A percentile compares a stretch with the other conserved stretches of the same genome.
Conservation (phyloP, 306 rosid species). For the Cercis canadensis region DNA sequence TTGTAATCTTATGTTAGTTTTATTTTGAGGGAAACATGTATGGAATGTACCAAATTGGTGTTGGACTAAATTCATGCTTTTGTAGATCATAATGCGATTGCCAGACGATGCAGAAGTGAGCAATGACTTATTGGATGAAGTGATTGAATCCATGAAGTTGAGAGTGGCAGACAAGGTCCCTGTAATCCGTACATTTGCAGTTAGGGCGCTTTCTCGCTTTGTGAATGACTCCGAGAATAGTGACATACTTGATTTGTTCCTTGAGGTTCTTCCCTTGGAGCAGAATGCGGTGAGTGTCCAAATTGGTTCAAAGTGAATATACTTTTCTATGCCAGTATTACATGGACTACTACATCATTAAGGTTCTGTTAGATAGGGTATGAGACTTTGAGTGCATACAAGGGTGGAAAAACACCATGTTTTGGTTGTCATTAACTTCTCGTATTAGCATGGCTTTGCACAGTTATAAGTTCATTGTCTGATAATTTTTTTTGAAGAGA, state of each 20-base stretch:
- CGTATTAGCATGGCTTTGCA: too few species aligned
- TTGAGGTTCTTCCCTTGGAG: conserved; percentile 74
- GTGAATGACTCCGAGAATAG: conserved; percentile 76
- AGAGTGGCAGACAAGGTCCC: conserved; percentile 79
- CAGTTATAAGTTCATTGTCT: too few species aligned
- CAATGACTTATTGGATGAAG: conserved; percentile 86
- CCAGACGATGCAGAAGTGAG: conserved; percentile 96
- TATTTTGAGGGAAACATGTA: not conserved
- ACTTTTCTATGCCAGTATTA: conserved; percentile 13
- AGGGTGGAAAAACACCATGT: not conserved
- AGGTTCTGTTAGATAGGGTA: too few species aligned
- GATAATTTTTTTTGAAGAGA: too few species aligned
- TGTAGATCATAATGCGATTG: conserved; percentile 84
- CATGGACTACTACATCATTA: too few species aligned
- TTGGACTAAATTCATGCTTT: conserved; percentile 17
- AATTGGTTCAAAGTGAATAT: conserved; percentile 25
- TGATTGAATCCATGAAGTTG: conserved; percentile 80
- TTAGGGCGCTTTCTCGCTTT: conserved; percentile 96
- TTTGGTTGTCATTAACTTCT: not conserved
- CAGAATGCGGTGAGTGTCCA: conserved; percentile 72
- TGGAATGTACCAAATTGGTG: too few species aligned
- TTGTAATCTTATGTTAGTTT: not conserved
- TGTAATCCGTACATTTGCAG: conserved; percentile 74
- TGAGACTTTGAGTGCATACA: not conserved
- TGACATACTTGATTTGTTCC: conserved; percentile 80